Base-by-base conservation (phyloP, 2,329 filamentous ascomycete species). In the Nannizzia gypsea region DNA sequence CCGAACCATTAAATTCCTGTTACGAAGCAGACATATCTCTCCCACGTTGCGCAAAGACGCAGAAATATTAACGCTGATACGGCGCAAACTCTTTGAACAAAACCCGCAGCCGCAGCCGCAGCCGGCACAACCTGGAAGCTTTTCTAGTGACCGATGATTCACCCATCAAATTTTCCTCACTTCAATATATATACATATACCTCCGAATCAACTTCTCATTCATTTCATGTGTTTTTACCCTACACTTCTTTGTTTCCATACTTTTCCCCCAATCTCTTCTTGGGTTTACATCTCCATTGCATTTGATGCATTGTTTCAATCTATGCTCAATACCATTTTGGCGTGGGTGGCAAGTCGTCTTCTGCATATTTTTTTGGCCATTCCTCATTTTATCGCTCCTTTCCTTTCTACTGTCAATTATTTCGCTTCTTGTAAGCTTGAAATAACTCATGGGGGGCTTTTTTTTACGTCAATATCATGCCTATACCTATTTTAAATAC, bases 1-100 rank as follows among this genome's bases (percentile, higher is more conserved):
- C 44, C 84, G 83, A 63, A 97, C 92, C 0, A 90, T 96, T 63
- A 72, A 74, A 1, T 92, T 96, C 70, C 80, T 97, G 57, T 75
- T 80, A 52, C 78, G 86, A 60, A 84, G 88, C 31, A 80, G 83
- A 34, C 82, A 85, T 6, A 86, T 88, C 24, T 88, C 88, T 0
- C 90, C 89, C 55, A 87, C 89, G 6, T 81, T 96, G 5, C 74
- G 76, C 55, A 82, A 83, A 54, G 90, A 96, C 70, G 82, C 87
- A 69, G 80, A 82, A 57, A 93, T 96, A 61, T 78, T 96, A 13
- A 73, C 76, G 46, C 76, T 79, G 57, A 79, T 81, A 57, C 74
- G 76, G 31, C 64, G 68, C 11, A 74, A 72, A 60, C 72, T 77
- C 15, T 77, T 77, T 28, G 62, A 62, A 20, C 56, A 62, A 20